Base-by-base conservation (phyloP, 176 grass and related monocot species). In the Tillandsia leiboldiana region DNA sequence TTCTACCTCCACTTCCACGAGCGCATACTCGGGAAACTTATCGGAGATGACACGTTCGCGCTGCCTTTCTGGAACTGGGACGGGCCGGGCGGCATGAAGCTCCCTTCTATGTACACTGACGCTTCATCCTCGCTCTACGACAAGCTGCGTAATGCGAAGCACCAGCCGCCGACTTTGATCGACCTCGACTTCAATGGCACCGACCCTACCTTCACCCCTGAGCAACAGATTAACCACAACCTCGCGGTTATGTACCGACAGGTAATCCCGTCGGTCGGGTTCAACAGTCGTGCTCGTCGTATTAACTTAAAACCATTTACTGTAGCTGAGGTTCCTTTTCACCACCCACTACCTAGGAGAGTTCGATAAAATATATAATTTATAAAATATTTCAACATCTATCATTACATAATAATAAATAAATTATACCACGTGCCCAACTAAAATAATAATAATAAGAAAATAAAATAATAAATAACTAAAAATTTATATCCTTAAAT, bases 61-160 rank as follows among this genome's bases (percentile, higher is more conserved):
- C 75, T 94, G 11, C 90, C 90, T 2, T 94, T 89, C 83, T 94
- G 90, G 90, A 94, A 94, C 77, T 94, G 86, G 90, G 90, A 94
- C 67, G 80, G 80, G 51, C 90, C 90, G 1, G 67, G 0, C 5
- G 83, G 90, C 68, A 94, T 94, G 86, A 33, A 74, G 20, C 29
- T 95, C 48, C 90, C 86, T 2, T 12, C 78, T 3, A 79, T 95
- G 65, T 90, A 90, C 53, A 12, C 78, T 50, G 53, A 84, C 59
- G 2, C 0, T 1, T 70, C 65, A 14, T 95, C 86, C 8, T 69
- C 81, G 11, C 33, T 95, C 15, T 95, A 87, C 51, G 70, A 82
- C 67, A 72, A 67, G 47, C 65, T 63, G 50, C 91, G 87, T 26
- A n/a, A 80, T 42, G 49, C 72, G 2, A 56, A 80, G 14, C 84